Base-by-base conservation (phyloP, 768 basidiomycete genomes). In the Agaricus blazei region DNA sequence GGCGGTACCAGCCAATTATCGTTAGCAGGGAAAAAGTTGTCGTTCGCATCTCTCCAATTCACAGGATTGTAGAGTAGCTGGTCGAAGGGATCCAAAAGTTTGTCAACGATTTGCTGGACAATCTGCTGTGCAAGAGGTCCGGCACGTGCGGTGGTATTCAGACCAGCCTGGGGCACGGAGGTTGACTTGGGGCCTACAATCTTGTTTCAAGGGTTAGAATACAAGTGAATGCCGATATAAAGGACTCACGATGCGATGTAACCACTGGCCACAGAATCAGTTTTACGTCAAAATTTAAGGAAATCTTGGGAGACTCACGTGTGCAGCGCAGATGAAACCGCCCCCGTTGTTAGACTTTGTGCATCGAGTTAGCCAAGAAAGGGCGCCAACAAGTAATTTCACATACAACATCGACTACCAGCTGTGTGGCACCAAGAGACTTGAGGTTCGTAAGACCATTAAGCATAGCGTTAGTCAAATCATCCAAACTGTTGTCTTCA, bases 321-420 rank as follows among this genome's bases (percentile, higher is more conserved):
- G 78, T 15, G 83, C 81, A 38, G 79, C 72, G 64, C 83, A 84
- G 52, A 84, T 80, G 64, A 76, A 84, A 9, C 80, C 78, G 36
- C 79, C 78, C 49, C 77, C 79, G 52, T 79, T 81, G 61, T 79
- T 79, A 1, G 74, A 71, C 78, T 79, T 46, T 7, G 26, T 37
- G 27, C 12, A 24, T 26, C 11, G 38, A 48, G 29, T 41, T 48
- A 42, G 27, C 24, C 57, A 43, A 40, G 23, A 48, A 40, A 41
- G 15, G 12, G 41, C 36, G 24, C 26, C 37, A 46, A 44, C 41
- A 29, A 19, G 43, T 28, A 9, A 8, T 26, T 47, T 29, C 42
- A 29, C 54, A 37, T 50, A 82, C 81, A 57, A 84, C 77, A 67
- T 85, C 84, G 23, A 85, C 78, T 45, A 86, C 74, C 29, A 85